Base-by-base conservation (phyloP, 179 eudicot genomes). In the Drosera spatulata region DNA sequence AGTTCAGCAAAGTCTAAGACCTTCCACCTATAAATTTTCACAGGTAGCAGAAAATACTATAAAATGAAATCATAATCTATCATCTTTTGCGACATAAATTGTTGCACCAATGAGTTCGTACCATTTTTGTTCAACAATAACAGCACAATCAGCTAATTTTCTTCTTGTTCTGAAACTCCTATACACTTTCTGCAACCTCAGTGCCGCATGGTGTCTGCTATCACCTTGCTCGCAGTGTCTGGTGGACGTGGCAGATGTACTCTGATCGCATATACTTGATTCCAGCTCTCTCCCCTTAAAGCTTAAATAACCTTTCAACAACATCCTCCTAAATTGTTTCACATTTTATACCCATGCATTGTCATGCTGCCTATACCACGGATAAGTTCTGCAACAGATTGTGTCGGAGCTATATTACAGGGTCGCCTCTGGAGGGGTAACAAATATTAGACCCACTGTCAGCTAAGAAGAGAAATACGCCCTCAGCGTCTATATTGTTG, bases 81-180 rank as follows among this genome's bases (percentile, higher is more conserved):
- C 9, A 39, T 48, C 3, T 42, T 0, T 38, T 44, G 50, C 2
- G 42, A n/a, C 33, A 38, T 15, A 44, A 57, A 5, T 38, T 38
- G 7, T 37, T 53, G 51, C 38, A 22, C 15, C 11, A 46, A 42
- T 39, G 13, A 2, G 15, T 15, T 45, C 77, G 10, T 58, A 87
- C 97, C 97, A 91, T 79, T 85, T 83, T 58, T 91, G 96, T 74
- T 91, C 97, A 7, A 80, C 90, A 42, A 91, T 71, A 66, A 91
- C 88, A 11, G 97, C 97, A 64, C 97, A 88, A 71, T 91, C 97
- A 10, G 96, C 96, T 10, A 91, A 78, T 53, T 82, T 83, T 53
- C 96, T 82, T 79, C 97, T 73, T 12, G 82, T 88, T 44, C 96
- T 70, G 56, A 85, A 88, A 63, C 97, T 85, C 61, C 77, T 83